phyloP scores from a whole-genome alignment of 257 asterid genomes.

The Rauvolfia tetraphylla region DNA sequence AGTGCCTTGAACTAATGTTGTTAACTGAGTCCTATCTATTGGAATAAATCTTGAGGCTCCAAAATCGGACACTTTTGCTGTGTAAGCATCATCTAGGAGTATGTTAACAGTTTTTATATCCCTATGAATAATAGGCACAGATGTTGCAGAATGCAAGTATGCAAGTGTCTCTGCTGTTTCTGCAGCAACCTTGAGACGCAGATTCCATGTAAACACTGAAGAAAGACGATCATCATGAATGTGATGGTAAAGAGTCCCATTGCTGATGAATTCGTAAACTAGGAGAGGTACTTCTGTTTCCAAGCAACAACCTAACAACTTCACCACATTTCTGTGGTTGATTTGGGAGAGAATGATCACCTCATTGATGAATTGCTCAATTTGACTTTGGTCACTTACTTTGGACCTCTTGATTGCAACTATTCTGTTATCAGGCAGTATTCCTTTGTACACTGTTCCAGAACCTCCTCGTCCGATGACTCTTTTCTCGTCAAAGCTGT shows the following conservation, averaged over 20 bases:
- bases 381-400: not conserved
- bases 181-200: not conserved
- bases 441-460: not conserved
- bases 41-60: not conserved
- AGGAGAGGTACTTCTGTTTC: not conserved
- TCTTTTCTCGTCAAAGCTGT: constrained; percentile 5
- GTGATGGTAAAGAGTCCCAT: not conserved
- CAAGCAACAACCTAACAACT: no score
- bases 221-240: not conserved
- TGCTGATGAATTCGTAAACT: not conserved
- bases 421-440: not conserved
- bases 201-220: not conserved
- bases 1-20: not conserved
- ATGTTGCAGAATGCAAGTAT: not conserved
- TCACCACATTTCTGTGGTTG: not conserved
- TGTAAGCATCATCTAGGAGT: not conserved
- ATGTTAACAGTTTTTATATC: not conserved
- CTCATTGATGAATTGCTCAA: not conserved
- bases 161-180: constrained; percentile 5
- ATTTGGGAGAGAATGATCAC: not conserved
- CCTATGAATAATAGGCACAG: not conserved
- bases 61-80: not conserved
- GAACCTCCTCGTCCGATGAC: not conserved
- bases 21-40: not conserved
- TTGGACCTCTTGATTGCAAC: not conserved